Percentiles rank a stretch among this genome's conserved stretches.
phyloP scores from a whole-genome alignment of 2,329 filamentous ascomycete genomes.

The Emericellopsis cladophorae region DNA sequence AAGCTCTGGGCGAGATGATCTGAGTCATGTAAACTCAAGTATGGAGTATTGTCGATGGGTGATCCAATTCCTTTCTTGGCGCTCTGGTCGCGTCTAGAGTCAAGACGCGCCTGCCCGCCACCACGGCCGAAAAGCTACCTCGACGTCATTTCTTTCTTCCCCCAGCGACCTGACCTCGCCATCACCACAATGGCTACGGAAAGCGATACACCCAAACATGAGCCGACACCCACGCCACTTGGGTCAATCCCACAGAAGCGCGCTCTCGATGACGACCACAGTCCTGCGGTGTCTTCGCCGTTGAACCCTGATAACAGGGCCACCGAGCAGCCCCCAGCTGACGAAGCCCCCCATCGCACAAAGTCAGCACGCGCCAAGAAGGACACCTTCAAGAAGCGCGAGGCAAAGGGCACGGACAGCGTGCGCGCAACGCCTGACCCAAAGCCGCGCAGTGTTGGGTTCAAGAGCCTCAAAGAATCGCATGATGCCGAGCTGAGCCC shows the following conservation, averaged over 20 bases:
- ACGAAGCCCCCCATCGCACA: conserved; percentile 16
- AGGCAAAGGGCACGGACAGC: conserved; percentile 44
- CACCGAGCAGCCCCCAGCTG: conserved; percentile 31
- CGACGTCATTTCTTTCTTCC: neutral
- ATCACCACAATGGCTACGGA: conserved; percentile 20
- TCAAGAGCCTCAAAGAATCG: conserved; percentile 19
- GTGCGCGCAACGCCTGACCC: conserved; percentile 45
- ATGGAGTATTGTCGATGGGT: too few relatives aligned
- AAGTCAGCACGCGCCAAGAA: conserved; percentile 44
- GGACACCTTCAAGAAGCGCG: conserved; percentile 55
- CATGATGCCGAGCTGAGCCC: conserved; percentile 34
- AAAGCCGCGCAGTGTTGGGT: conserved; percentile 17
- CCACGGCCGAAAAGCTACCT: neutral
- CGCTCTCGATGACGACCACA: conserved; percentile 55
- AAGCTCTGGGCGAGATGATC: too few relatives aligned
- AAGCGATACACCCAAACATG: conserved; percentile 23
- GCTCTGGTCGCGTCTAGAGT: neutral
- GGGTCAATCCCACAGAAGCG: conserved; percentile 51
- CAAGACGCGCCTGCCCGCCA: neutral
- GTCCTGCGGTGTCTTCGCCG: conserved; percentile 59
- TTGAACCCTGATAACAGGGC: conserved; percentile 53
- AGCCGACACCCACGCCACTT: conserved; percentile 24
- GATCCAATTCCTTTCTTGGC: neutral
- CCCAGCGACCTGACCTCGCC: neutral
- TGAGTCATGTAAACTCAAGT: too few relatives aligned